Conservation (phyloP, 345 rosid species). For the Geranium brycei region DNA sequence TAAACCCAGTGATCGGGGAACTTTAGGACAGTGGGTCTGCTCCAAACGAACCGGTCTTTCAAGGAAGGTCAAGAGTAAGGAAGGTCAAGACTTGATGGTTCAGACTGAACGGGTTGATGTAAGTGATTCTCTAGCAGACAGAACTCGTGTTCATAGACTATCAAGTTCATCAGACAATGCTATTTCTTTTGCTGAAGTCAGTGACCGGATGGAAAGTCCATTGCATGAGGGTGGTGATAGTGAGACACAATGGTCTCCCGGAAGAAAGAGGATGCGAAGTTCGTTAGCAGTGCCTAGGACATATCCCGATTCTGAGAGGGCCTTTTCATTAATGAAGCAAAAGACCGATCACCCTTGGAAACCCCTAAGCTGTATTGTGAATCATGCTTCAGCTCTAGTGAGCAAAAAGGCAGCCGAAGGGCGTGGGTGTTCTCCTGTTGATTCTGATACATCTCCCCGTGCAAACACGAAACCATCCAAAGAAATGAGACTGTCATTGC, state of each 20-base stretch:
- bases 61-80: constrained; percentile 37
- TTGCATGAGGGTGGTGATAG: constrained; percentile 16
- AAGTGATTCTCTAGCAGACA: constrained; percentile 23
- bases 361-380: constrained; percentile 21
- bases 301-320: constrained; percentile 13
- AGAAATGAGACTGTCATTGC: constrained; percentile 19
- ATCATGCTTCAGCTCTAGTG: constrained; percentile 17
- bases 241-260: constrained; percentile 23
- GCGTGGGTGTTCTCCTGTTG: constrained; percentile 7
- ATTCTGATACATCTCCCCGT: constrained; percentile 15
- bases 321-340: constrained; percentile 16
- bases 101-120: constrained; percentile 31
- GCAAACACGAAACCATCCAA: constrained; percentile 16
- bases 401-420: constrained; percentile 22
- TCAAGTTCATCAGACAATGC: constrained; percentile 23
- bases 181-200: constrained; percentile 19
- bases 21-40: constrained; percentile 44
- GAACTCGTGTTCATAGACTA: constrained; percentile 23
- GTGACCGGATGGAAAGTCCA: constrained; percentile 21
- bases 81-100: constrained; percentile 25
- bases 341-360: constrained; percentile 13
- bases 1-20: constrained; percentile 38
- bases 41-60: constrained; percentile 43
- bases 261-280: constrained; percentile 28
- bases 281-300: constrained; percentile 16